Evolutionary conservation across 1,284 basidiomycete species (phyloP).

Genomic region (Laetiporus sulphureus): DNA sequence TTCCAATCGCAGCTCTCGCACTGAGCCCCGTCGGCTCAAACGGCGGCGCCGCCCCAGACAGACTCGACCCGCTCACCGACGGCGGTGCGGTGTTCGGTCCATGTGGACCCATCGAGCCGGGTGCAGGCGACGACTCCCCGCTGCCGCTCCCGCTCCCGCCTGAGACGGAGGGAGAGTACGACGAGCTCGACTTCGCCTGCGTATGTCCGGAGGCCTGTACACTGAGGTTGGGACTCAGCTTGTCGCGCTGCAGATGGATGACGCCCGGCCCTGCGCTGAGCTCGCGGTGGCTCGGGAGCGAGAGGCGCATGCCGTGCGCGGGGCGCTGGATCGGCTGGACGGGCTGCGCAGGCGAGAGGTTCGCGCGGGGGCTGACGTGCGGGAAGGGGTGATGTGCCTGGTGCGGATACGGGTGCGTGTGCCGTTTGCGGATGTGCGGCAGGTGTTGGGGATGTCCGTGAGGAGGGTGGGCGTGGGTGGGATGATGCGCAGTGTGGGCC

Average conservation of each 20-base stretch:
- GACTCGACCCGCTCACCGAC: conserved; percentile 11
- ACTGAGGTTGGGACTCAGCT: too few relatives aligned
- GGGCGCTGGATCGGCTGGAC: conserved; percentile 19
- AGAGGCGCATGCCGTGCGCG: conserved; percentile 12
- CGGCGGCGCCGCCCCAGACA: conserved; percentile 27
- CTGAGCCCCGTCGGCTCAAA: conserved; percentile 23
- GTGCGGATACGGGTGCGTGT: conserved; percentile 21
- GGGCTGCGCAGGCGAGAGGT: not conserved
- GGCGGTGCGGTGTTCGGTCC: conserved; percentile 1
- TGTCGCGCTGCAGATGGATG: conserved; percentile 21
- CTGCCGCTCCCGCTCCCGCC: conserved; percentile 5
- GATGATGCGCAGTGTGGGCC: conserved; percentile 9
- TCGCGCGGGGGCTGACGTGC: conserved; percentile 2
- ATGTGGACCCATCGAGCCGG: conserved; percentile 6
- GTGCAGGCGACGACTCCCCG: conserved; percentile 9
- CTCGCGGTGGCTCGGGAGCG: conserved; percentile 13
- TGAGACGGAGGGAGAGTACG: conserved; percentile 11
- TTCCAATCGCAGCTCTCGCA: not conserved
- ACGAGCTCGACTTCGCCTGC: too few relatives aligned
- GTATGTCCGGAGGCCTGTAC: too few relatives aligned
- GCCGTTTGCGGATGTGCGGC: too few relatives aligned
- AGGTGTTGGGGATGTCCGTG: conserved; percentile 11
- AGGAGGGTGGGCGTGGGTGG: conserved; percentile 11
- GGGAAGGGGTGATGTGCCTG: not conserved
- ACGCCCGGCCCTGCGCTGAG: conserved; percentile 18